These are phyloP conservation scores for Fistulifera solaris DNA, from an alignment of 108 stramenopile genomes.

Conservation along the genomic window DNA sequence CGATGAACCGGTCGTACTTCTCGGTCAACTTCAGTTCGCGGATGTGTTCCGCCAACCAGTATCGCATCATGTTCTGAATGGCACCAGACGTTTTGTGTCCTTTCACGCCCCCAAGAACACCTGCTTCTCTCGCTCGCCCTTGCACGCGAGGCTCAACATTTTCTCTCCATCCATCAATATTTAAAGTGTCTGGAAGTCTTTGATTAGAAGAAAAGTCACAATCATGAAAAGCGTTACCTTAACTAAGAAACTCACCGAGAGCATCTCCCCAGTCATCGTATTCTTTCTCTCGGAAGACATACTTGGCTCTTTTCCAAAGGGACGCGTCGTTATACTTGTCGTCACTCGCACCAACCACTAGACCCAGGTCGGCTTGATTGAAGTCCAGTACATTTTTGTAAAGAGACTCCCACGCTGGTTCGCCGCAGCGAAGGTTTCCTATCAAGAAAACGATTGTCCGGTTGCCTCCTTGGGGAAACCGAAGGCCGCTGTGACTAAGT, in stretches of 20 bases:
- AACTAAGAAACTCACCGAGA: too few species aligned
- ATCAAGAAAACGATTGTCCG: conserved; percentile 29
- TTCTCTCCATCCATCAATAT: too few species aligned
- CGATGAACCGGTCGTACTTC: conserved; percentile 34
- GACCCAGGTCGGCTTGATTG: conserved; percentile 34
- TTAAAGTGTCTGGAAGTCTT: too few species aligned
- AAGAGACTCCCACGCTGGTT: conserved; percentile 31
- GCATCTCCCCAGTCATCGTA: conserved; percentile 41
- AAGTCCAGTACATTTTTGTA: conserved; percentile 33
- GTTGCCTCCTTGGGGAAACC: neutral
- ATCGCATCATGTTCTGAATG: conserved; percentile 35
- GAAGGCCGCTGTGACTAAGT: too few species aligned
- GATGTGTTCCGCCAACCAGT: conserved; percentile 20
- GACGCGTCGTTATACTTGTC: conserved; percentile 2
- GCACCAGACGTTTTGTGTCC: conserved; percentile 17
- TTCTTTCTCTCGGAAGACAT: conserved; percentile 22
- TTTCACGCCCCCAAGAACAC: conserved; percentile 23
- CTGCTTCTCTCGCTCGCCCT: neutral
- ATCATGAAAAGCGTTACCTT: too few species aligned
- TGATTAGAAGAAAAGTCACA: too few species aligned
- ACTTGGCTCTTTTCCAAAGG: conserved; percentile 26
- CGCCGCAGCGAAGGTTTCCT: conserved; percentile 37
- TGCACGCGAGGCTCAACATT: too few species aligned
- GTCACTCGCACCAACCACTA: conserved; percentile 16
- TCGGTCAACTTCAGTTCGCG: conserved; percentile 3